Evolutionary conservation across 2,329 filamentous ascomycete species (phyloP), one percentile per base, ranked within the genome.

Genomic region (Diaporthe sp.): DNA sequence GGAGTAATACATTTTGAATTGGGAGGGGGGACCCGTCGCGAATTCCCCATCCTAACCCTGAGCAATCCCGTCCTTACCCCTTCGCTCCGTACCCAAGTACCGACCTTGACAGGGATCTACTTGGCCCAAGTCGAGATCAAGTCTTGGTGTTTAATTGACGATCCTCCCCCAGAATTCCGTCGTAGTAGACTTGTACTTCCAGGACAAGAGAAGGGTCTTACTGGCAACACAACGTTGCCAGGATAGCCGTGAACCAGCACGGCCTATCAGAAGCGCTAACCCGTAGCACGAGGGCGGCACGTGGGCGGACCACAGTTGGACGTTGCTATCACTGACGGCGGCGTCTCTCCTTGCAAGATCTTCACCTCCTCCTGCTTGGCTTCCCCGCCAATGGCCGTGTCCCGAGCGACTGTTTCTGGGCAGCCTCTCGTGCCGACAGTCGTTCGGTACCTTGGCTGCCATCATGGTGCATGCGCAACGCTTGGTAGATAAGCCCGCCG

Each of bases 201-300:
- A 55, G 7, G 15, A 2, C n/a, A 42, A 10, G n/a, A 55, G 49
- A 7, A 25, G 49, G 65, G 49, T 34, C 15, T 12, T 19, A 42
- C 42, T 42, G 34, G 65, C 65, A 70, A 55, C 34, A 70, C 65
- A 55, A 70, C 65, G 34, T 70, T 15, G 49, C 65, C 51, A 55
- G 65, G 65, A 70, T 55, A 22, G 46, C 49, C n/a, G 8, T 19
- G 49, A 53, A 10, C 34, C 49, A n/a, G 42, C 65, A 31, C 10
- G 49, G 17, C 65, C 65, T 70, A 70, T 70, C 65, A 70, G 65
- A 55, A 4, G 34, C 65, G 65, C 65, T 70, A 70, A n/a, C 42
- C 7, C 65, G 22, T 70, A 55, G 49, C 65, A 70, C 34, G 49
- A 31, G 65, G 65, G 31, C 65, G 34, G 65, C 65, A 70, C 34